These are phyloP conservation scores for Galerina sulciceps DNA, from an alignment of 768 basidiomycete species.

Conservation along the genomic window DNA sequence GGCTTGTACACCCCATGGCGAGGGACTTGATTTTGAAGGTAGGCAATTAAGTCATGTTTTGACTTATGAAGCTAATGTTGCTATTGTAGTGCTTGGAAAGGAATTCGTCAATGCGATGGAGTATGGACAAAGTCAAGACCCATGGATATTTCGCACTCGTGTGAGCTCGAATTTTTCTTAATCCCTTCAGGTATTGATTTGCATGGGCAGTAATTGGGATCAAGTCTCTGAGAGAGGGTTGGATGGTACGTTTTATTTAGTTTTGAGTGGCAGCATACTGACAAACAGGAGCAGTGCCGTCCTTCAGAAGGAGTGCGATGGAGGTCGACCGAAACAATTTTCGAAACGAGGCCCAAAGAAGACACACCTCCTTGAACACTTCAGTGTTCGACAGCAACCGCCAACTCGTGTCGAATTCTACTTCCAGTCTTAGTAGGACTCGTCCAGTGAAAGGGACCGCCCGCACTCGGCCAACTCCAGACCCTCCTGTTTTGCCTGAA, in stretches of 20 bases:
- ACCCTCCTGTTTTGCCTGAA: slow-evolving; percentile 8
- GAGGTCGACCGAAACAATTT: slow-evolving; percentile 1
- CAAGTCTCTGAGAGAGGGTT: slow-evolving; percentile 33
- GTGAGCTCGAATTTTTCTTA: slow-evolving; percentile 37
- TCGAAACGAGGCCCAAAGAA: slow-evolving; percentile 5
- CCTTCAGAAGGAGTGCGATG: not conserved
- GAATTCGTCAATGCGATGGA: slow-evolving; percentile 52
- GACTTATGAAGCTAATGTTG: not conserved
- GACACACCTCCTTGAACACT: slow-evolving; percentile 11
- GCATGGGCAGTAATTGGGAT: slow-evolving; percentile 41
- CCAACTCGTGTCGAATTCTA: not conserved
- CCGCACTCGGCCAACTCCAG: not conserved
- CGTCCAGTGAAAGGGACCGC: not conserved
- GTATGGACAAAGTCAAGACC: slow-evolving; percentile 41
- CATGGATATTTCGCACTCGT: slow-evolving; percentile 54
- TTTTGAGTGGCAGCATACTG: not conserved
- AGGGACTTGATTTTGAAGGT: slow-evolving; percentile 53
- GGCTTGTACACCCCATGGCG: slow-evolving; percentile 33
- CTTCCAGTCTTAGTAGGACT: not conserved
- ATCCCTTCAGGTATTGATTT: slow-evolving; percentile 8
- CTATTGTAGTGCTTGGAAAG: slow-evolving; percentile 55
- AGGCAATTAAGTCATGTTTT: slow-evolving; percentile 1
- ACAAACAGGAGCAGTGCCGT: slow-evolving; percentile 11
- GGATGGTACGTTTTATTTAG: slow-evolving; percentile 26
- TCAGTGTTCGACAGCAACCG: slow-evolving; percentile 3